phyloP scores from a whole-genome alignment of 768 basidiomycete genomes.

The Amanita thiersii region DNA sequence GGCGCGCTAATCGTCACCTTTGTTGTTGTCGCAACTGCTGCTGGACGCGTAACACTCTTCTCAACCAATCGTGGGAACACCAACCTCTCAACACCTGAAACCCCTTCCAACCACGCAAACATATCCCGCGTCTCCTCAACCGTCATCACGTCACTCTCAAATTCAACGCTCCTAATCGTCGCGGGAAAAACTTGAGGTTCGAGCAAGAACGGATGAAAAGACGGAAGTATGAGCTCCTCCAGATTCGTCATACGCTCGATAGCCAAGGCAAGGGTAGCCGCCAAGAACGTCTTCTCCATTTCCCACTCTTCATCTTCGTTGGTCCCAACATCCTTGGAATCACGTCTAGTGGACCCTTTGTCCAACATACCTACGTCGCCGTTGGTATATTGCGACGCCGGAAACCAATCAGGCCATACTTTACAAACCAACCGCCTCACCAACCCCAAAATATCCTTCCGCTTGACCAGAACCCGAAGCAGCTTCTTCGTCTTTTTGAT shows the following conservation, averaged over 20 bases:
- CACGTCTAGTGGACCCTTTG: background rate
- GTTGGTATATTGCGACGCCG: conserved; percentile 9
- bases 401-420: conserved; percentile 34
- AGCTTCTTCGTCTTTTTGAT: background rate
- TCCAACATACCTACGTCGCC: conserved; percentile 1
- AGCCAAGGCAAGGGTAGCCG: conserved; percentile 33
- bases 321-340: background rate
- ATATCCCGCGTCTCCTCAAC: conserved; percentile 23
- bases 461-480: conserved; percentile 3
- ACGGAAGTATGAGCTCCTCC: conserved; percentile 29
- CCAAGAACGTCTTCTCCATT: conserved; percentile 19
- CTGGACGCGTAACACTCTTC: conserved; percentile 5
- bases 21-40: conserved; percentile 1
- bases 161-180: conserved; percentile 25
- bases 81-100: conserved; percentile 30
- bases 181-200: conserved; percentile 17
- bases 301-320: conserved; percentile 3
- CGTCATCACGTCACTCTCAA: conserved; percentile 24
- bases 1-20: background rate
- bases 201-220: conserved; percentile 33
- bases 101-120: conserved; percentile 35
- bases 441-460: conserved; percentile 28
- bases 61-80: conserved; percentile 31
- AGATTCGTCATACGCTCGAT: conserved; percentile 40
- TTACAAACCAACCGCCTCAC: conserved; percentile 31